Base-by-base conservation (phyloP, 2,329 filamentous ascomycete genomes). In the Cladophialophora psammophila region DNA sequence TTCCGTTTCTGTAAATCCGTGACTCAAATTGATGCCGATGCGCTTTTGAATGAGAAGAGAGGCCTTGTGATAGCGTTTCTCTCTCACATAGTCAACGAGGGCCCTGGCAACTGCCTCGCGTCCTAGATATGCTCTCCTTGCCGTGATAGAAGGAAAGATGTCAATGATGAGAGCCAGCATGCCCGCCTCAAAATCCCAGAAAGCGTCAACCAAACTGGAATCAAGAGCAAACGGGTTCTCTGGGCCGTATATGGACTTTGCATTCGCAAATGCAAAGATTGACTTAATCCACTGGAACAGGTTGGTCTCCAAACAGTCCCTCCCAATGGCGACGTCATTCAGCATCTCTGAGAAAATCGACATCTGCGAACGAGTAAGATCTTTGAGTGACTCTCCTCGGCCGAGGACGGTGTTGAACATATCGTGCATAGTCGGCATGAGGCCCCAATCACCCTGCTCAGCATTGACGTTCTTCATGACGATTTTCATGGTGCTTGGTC, bases 41-140 rank as follows among this genome's bases (percentile, higher is more conserved):
- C 81, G 79, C 20, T 77, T 75, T 34, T 74, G 68, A 0, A 80
- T 76, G 63, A 81, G 74, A 7, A 72, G 68, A 3, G 80, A 82
- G 5, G 75, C 79, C 10, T 79, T 69, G n/a, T 79, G 57, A 3
- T 81, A 77, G 0, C 80, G 79, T 1, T 74, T 75, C 1, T 71
- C 73, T 60, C 75, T 69, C 57, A 81, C 81, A 69, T 85, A 86
- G 18, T 74, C 55, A 15, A 75, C 36, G 38, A 81, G 78, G 53
- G 78, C 80, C 8, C 71, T 56, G 2, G 74, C 73, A 5, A 84
- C 20, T 15, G 68, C 72, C 62, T 79, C 72, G 1, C 81, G 76
- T 5, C 72, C 80, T 31, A 73, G 72, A 71, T 77, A 78, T 0
- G 79, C 77, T 65, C 78, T 79, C 8, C 77, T 76, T 2, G 78